Evolutionary conservation across 345 rosid species (phyloP), one percentile per base, ranked within the genome.

Genomic region (Eucalyptus lansdowneana): DNA sequence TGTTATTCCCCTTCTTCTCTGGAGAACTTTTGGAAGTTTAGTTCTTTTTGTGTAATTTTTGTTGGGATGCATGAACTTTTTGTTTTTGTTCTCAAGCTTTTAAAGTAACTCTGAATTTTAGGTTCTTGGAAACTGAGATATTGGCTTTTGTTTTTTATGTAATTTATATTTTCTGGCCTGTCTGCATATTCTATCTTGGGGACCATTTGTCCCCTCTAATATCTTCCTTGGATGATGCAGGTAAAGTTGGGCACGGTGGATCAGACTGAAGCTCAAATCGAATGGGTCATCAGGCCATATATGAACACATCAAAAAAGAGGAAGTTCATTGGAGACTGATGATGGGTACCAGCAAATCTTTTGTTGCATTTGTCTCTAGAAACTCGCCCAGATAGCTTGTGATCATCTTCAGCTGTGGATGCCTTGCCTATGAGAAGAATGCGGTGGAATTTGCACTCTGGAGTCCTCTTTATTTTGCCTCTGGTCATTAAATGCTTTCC

Each of bases 221-320:
- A 60, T 89, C 53, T 12, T 31, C 87, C 86, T 37, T 31, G n/a
- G 88, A 9, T 44, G 34, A 47, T 92, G 91, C 94, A 96, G 99
- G 88, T 96, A 92, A 97, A 95, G 80, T 89, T 95, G 58, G 99
- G 99, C 92, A 97, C 98, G 1, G 88, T 97, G 90, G 98, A 97
- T 88, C 98, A 96, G 91, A 95, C 88, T 21, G 99, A 97, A 92
- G 99, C 99, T 1, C 96, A 96, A 89, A 92, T 37, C 2, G 98
- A 98, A 87, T 96, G 98, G 96, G 98, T 96, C 53, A 89, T 94
- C 69, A 94, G 95, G 88, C 98, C 98, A 21, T 97, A 96, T 93
- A 96, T 96, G 98, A 97, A 97, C 94, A 96, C 97, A 17, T 87
- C 97, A 40, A 95, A 94, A 91, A 96, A 97, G 86, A 91, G 93